phyloP scores from a whole-genome alignment of 2,329 filamentous ascomycete species.

The Fusarium brachygibbosum region DNA sequence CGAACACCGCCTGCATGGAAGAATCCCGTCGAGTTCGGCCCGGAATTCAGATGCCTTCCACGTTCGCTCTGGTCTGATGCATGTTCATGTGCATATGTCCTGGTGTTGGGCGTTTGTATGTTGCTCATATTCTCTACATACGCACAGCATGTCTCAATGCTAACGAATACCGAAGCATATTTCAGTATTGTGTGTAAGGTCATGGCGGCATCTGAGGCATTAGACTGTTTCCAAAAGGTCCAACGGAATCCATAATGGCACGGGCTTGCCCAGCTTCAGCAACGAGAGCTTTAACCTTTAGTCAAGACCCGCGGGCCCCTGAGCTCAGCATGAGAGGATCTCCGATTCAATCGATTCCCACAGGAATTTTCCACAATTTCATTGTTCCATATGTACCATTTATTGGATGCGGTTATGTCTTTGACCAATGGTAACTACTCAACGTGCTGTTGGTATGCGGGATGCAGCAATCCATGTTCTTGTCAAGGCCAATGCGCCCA shows the following conservation, averaged over 20 bases:
- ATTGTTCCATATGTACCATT: conserved; percentile 6
- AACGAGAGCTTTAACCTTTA: conserved; percentile 16
- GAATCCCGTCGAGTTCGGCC: conserved; percentile 34
- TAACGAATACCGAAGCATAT: conserved; percentile 3
- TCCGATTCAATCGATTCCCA: conserved; percentile 21
- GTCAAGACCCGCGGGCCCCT: conserved; percentile 26
- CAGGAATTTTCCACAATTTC: conserved; percentile 21
- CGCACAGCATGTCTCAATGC: neutral
- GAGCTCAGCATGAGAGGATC: conserved; percentile 27
- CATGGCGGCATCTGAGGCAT: conserved; percentile 23
- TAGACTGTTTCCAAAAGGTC: conserved; percentile 24
- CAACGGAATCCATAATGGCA: conserved; percentile 11
- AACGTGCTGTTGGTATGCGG: conserved; percentile 34
- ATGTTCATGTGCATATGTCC: conserved; percentile 11
- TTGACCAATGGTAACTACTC: conserved; percentile 24
- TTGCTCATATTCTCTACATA: neutral
- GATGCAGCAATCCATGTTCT: conserved; percentile 38
- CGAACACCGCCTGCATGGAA: conserved; percentile 46
- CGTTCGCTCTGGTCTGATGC: conserved; percentile 17
- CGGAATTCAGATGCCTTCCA: conserved; percentile 39
- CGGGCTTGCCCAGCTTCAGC: conserved; percentile 27
- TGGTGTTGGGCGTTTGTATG: neutral
- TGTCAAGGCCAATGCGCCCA: conserved; percentile 41
- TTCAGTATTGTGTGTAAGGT: neutral
- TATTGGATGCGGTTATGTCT: conserved; percentile 21